Percentiles rank a stretch among this genome's conserved stretches.
These are phyloP conservation scores for Rhododendron griersonianum DNA, from an alignment of 148 eudicot genomes.

Conservation along the genomic window DNA sequence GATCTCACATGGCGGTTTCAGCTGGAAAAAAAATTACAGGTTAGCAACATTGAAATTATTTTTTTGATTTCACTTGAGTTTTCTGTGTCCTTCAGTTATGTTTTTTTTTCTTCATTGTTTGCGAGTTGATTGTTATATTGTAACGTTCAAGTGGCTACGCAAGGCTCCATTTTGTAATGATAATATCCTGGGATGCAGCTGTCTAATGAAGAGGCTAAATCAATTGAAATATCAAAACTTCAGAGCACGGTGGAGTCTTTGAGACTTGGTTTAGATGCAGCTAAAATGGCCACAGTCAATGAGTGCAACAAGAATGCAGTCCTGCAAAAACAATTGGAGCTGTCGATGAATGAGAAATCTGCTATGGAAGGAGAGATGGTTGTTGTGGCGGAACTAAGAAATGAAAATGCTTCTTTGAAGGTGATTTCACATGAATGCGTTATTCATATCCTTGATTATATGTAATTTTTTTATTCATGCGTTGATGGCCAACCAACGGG, in stretches of 20 bases:
- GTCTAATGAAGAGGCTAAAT: constrained; percentile 73
- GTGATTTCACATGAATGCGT: constrained; percentile 22
- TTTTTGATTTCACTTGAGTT: background rate
- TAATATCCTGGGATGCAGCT: constrained; percentile 41
- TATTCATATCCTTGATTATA: background rate
- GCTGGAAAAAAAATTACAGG: constrained; percentile 84
- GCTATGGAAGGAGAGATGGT: constrained; percentile 54
- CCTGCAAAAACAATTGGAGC: constrained; percentile 58
- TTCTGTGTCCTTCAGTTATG: background rate
- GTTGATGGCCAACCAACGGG: background rate
- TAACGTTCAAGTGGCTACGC: background rate
- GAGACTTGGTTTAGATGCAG: constrained; percentile 65
- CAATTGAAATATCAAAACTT: constrained; percentile 66
- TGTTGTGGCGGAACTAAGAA: constrained; percentile 48
- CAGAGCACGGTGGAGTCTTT: constrained; percentile 58
- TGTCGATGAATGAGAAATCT: constrained; percentile 62
- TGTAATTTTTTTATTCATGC: background rate
- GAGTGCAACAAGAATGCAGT: constrained; percentile 58
- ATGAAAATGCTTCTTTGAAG: constrained; percentile 65
- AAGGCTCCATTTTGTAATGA: background rate
- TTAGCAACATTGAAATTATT: constrained; percentile 17
- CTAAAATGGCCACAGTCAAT: constrained; percentile 66
- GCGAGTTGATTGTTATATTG: background rate
- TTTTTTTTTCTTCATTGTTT: background rate
- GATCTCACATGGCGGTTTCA: constrained; percentile 89